Evolutionary conservation across 2,329 filamentous ascomycete genomes (phyloP).

Genomic region (Endothia cerciana): DNA sequence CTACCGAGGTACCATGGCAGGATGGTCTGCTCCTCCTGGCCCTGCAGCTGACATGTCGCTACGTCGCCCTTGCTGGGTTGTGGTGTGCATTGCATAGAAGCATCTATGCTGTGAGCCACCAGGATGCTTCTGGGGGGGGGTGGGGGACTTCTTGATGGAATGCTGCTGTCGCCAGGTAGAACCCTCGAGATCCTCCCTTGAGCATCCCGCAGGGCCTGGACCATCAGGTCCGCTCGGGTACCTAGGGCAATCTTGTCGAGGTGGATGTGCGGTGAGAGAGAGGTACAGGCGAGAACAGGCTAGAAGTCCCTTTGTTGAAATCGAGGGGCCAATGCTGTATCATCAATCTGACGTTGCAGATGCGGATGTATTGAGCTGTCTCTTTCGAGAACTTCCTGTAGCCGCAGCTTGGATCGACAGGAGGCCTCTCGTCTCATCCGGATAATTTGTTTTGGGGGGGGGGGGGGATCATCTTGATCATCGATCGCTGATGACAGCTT

Average conservation of each 20-base stretch:
- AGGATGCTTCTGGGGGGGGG: background rate
- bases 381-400: background rate
- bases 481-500: background rate
- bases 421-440: background rate
- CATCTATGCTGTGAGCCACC: background rate
- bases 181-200: background rate
- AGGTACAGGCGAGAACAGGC: background rate
- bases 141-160: background rate
- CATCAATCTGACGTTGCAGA: background rate
- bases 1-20: background rate
- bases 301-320: background rate
- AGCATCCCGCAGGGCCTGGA: background rate
- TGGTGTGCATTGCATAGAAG: conserved; percentile 4
- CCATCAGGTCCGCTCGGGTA: background rate
- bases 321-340: too few species aligned
- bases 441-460: background rate
- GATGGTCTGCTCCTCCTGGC: conserved; percentile 2
- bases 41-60: background rate
- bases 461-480: background rate
- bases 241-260: background rate
- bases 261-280: background rate
- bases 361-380: background rate
- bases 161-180: background rate
- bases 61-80: background rate
- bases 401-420: background rate